Base-by-base conservation (phyloP, 495 filamentous ascomycete species). In the Extremus antarcticus region DNA sequence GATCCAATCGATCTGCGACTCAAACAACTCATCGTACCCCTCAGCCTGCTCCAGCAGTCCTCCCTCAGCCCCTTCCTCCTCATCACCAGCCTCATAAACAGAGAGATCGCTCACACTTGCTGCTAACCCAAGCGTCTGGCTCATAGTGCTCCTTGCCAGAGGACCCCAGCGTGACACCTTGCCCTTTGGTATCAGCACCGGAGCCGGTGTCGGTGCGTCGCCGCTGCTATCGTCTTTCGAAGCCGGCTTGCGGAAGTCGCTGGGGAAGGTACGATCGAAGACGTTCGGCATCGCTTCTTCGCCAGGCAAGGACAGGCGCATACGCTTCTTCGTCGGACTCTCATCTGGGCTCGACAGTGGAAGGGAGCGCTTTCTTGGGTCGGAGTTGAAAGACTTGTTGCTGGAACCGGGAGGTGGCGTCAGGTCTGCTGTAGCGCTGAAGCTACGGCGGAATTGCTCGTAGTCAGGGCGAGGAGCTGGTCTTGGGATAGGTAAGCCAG, bases 221-320 rank as follows among this genome's bases (percentile, higher is more conserved):
- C 15, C 41, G 41, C 15, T 17, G 41, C 15, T 21, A n/a, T 17
- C 16, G 35, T 9, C 9, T n/a, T 45, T 7, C 19, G 41, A n/a
- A 3, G 41, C 8, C 17, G 16, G 7, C 4, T 3, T 17, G 8
- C 41, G 4, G 19, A 17, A 45, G 4, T n/a, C 41, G 15, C 49
- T 51, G 3, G 25, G 49, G 4, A 35, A 39, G 10, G 7, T 10
- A 9, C 39, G 13, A 25, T 17, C 10, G 22, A 3, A 38, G 25
- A 38, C 17, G 21, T 51, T 38, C 8, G 7, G 49, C 2, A 23
- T 32, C 3, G 49, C 29, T 11, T 51, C 35, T 38, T 51, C 23
- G 19, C 49, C 49, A 3, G 49, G 49, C 49, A 51, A 17, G 7
- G 49, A 51, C 3, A 51, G 49, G 25, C 49, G 49, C 35, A 41